Evolutionary conservation across 108 stramenopile genomes (phyloP).

Genomic region (Fragilariopsis cylindrus): DNA sequence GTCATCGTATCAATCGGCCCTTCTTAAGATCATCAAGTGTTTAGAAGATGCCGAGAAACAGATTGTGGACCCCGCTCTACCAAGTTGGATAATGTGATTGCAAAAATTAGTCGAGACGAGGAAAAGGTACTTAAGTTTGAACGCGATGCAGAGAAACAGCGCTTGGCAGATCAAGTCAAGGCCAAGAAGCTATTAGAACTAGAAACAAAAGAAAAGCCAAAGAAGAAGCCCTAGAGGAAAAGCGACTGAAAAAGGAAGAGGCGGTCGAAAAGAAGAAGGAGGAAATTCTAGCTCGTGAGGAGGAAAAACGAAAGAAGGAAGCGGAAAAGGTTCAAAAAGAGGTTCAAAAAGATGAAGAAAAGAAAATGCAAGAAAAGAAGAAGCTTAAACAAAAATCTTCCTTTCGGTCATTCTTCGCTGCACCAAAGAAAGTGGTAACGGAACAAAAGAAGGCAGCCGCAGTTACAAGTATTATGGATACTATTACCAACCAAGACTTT

Average conservation of each 20-base stretch:
- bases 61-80: slow-evolving; percentile 8
- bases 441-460: slow-evolving; percentile 21
- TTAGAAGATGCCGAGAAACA: slow-evolving; percentile 45
- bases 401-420: slow-evolving; percentile 70
- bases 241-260: slow-evolving; percentile 47
- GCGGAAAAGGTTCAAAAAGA: slow-evolving; percentile 35
- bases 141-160: slow-evolving; percentile 71
- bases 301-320: slow-evolving; percentile 42
- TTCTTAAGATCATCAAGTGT: slow-evolving; percentile 49
- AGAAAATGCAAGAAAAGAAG: slow-evolving; percentile 28
- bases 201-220: slow-evolving; percentile 51
- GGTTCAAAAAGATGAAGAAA: slow-evolving; percentile 24
- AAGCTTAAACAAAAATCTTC: slow-evolving; percentile 55
- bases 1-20: slow-evolving; percentile 45
- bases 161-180: slow-evolving; percentile 52
- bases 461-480: neutral
- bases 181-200: slow-evolving; percentile 41
- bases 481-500: slow-evolving; percentile 27
- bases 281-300: slow-evolving; percentile 30
- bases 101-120: slow-evolving; percentile 67
- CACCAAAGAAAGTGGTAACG: slow-evolving; percentile 26
- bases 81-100: slow-evolving; percentile 14
- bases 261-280: slow-evolving; percentile 44
- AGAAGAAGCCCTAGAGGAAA: slow-evolving; percentile 47
- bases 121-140: slow-evolving; percentile 81